phyloP scores from a whole-genome alignment of 345 rosid species.

The Iberis pinnata region DNA sequence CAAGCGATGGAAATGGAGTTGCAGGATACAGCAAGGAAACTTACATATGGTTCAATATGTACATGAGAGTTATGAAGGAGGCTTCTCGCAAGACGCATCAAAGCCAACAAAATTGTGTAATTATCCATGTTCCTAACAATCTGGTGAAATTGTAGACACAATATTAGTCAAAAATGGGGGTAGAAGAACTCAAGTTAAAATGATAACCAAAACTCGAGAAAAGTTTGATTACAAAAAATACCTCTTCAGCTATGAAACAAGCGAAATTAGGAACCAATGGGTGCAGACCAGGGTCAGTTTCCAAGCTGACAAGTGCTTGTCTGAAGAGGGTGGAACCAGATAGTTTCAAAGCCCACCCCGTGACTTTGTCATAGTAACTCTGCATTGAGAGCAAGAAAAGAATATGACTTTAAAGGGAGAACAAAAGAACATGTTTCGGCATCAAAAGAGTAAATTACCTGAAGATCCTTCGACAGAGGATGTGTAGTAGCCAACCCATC shows the following conservation, averaged over 20 bases:
- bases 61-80: constrained; percentile 72
- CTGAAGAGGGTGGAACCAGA: constrained; percentile 47
- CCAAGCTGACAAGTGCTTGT: constrained; percentile 62
- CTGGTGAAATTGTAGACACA: constrained; percentile 33
- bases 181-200: constrained; percentile 1
- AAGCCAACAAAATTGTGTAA: constrained; percentile 47
- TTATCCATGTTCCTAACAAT: constrained; percentile 53
- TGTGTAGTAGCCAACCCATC: constrained; percentile 57
- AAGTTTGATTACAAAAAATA: constrained; percentile 14
- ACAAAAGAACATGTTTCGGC: background rate
- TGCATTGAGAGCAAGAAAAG: constrained; percentile 26
- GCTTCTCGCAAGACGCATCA: constrained; percentile 63
- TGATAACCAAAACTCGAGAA: too few species aligned
- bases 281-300: constrained; percentile 70
- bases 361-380: constrained; percentile 66
- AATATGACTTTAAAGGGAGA: background rate
- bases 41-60: constrained; percentile 83
- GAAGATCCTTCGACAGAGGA: constrained; percentile 70
- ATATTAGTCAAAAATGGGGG: constrained; percentile 10
- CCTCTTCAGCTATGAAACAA: constrained; percentile 70
- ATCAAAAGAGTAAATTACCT: constrained; percentile 36
- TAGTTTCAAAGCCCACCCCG: constrained; percentile 42
- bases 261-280: constrained; percentile 65
- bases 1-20: too few species aligned
- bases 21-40: constrained; percentile 23